These are phyloP conservation scores for Zygosaccharomyces gambellarensis DNA, from an alignment of 805 yeast species.

Conservation along the genomic window DNA sequence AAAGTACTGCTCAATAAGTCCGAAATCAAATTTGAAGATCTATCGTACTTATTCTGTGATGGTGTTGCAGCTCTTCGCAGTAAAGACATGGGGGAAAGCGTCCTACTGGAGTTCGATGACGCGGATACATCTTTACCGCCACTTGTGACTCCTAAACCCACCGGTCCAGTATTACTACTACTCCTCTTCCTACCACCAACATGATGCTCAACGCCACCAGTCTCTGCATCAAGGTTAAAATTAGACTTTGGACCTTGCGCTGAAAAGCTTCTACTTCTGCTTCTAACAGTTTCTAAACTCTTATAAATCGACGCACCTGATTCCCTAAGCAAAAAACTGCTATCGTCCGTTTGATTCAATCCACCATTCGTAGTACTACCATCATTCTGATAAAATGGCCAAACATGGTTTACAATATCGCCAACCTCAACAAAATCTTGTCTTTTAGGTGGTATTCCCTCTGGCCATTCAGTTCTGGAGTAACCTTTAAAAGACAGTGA, in stretches of 20 bases:
- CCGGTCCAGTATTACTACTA: constrained; percentile 5
- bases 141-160: background rate
- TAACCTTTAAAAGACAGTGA: constrained; percentile 58
- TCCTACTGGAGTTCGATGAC: constrained; percentile 13
- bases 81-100: constrained; percentile 29
- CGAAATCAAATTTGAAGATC: constrained; percentile 23
- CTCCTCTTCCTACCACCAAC: constrained; percentile 6
- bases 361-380: constrained; percentile 29
- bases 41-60: constrained; percentile 13
- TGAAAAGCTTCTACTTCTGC: constrained; percentile 22
- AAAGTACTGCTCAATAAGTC: constrained; percentile 25
- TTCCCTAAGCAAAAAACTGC: constrained; percentile 16
- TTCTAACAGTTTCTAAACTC: constrained; percentile 6
- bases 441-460: constrained; percentile 91
- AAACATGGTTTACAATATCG: constrained; percentile 69
- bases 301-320: constrained; percentile 30
- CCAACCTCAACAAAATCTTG: constrained; percentile 58
- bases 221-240: constrained; percentile 3
- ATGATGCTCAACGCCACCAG: background rate
- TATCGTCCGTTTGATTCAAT: constrained; percentile 7
- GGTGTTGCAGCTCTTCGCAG: constrained; percentile 28
- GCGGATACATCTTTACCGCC: background rate
- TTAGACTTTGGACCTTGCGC: constrained; percentile 24
- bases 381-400: constrained; percentile 78
- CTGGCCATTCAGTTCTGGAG: constrained; percentile 92